phyloP scores from a whole-genome alignment of 2,329 filamentous ascomycete genomes.

The Xylaria sp. region DNA sequence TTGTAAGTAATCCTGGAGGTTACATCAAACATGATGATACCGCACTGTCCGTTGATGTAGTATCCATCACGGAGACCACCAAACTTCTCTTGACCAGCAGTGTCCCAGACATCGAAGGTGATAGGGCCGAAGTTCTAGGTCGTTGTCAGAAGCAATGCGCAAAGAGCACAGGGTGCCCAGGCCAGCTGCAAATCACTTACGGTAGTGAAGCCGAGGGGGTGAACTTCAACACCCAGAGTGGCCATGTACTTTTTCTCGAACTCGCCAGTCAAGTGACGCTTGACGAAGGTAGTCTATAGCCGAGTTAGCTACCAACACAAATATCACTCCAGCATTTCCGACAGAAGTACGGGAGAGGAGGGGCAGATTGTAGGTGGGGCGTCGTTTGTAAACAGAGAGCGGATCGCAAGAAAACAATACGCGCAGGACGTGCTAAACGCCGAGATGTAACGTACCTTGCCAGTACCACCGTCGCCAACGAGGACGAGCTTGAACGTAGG shows the following conservation, averaged over 20 bases:
- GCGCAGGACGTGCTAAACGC: constrained; percentile 29
- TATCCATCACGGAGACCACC: constrained; percentile 99
- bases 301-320: constrained; percentile 39
- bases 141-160: constrained; percentile 47
- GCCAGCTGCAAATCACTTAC: constrained; percentile 69
- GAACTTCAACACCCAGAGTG: constrained; percentile 98
- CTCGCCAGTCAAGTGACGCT: constrained; percentile 99
- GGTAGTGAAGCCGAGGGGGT: constrained; percentile 97
- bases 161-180: constrained; percentile 24
- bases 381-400: constrained; percentile 24
- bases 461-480: constrained; percentile 98
- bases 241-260: constrained; percentile 99
- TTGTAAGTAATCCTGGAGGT: constrained; percentile 99
- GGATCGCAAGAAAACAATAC: constrained; percentile 21
- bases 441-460: constrained; percentile 77
- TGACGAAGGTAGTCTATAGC: constrained; percentile 98
- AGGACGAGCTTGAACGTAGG: constrained; percentile 99
- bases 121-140: constrained; percentile 88
- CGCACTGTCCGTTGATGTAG: constrained; percentile 99
- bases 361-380: constrained; percentile 44
- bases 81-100: constrained; percentile 99
- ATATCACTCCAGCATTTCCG: constrained; percentile 24
- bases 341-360: constrained; percentile 37
- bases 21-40: constrained; percentile 99
- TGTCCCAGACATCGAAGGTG: constrained; percentile 99